Evolutionary conservation across 495 filamentous ascomycete genomes (phyloP).

Genomic region (Staphylotrichum longicolle): DNA sequence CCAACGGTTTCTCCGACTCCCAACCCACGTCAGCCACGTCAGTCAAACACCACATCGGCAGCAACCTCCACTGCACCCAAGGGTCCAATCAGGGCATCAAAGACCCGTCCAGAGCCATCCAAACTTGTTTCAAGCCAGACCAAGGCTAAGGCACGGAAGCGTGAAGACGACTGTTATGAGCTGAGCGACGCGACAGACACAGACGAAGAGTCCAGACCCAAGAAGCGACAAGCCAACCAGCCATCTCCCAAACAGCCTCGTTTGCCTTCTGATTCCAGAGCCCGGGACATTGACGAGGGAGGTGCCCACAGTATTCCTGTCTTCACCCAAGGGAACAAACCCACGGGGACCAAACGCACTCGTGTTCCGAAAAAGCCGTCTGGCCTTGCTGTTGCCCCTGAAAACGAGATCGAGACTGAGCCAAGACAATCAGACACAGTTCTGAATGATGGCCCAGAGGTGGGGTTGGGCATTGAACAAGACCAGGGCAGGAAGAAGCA

Average conservation of each 20-base stretch:
- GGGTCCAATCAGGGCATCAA: neutral
- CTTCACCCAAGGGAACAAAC: neutral
- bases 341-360: neutral
- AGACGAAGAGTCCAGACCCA: constrained; percentile 2
- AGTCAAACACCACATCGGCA: neutral
- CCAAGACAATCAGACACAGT: too few species aligned
- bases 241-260: neutral
- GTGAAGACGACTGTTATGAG: neutral
- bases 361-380: constrained; percentile 4
- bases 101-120: neutral
- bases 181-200: constrained; percentile 12
- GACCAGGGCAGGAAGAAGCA: neutral
- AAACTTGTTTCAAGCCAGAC: neutral
- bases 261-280: neutral
- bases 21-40: neutral
- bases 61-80: neutral
- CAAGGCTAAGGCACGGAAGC: neutral
- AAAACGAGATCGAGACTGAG: neutral
- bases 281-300: neutral
- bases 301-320: too few species aligned
- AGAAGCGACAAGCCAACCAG: constrained; percentile 5
- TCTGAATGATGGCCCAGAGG: neutral
- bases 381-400: neutral
- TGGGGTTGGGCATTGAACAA: neutral
- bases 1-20: neutral